phyloP scores from a whole-genome alignment of 495 filamentous ascomycete species.

The Halenospora varia region DNA sequence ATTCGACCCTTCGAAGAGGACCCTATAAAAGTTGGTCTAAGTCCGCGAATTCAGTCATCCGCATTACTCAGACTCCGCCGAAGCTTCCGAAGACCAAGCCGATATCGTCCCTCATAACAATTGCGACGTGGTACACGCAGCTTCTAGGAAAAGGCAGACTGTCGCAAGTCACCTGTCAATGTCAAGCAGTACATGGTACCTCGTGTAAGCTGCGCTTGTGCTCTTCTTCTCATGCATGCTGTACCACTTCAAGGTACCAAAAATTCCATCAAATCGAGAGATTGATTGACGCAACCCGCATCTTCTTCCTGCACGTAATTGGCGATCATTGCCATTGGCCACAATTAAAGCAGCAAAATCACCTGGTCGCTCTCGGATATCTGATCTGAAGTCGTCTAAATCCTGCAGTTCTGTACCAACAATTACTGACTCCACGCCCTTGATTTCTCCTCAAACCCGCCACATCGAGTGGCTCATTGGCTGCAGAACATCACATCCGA shows the following conservation, averaged over 20 bases:
- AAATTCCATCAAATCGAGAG: background rate
- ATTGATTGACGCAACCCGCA: background rate
- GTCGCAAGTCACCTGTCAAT: background rate
- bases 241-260: background rate
- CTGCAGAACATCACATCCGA: slow-evolving; percentile 22
- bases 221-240: background rate
- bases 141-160: background rate
- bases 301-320: slow-evolving; percentile 1
- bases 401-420: background rate
- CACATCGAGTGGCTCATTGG: slow-evolving; percentile 20
- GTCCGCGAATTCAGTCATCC: background rate
- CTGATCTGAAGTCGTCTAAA: background rate
- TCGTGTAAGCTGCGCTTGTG: background rate
- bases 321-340: background rate
- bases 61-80: background rate
- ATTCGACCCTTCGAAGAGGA: background rate
- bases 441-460: slow-evolving; percentile 20
- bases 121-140: background rate
- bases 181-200: background rate
- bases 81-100: background rate
- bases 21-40: background rate
- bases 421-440: too few species aligned
- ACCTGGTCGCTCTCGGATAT: background rate
- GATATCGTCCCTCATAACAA: background rate
- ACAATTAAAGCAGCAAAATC: background rate